phyloP scores from a whole-genome alignment of 192 early-diverging fungal genomes.

The Coemansia asiatica region DNA sequence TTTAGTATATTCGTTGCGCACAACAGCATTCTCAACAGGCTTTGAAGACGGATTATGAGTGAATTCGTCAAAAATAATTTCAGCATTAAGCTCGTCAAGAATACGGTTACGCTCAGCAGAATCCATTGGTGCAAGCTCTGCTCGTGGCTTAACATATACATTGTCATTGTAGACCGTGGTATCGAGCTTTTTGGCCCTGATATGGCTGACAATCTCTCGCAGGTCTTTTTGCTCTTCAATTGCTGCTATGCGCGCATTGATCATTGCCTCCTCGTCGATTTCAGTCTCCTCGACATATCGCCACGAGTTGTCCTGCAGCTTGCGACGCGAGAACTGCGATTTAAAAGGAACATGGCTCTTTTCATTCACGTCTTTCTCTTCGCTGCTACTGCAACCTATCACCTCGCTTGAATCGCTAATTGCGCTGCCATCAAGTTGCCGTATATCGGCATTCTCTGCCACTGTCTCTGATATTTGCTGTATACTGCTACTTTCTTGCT shows the following conservation, averaged over 20 bases:
- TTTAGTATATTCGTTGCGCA: neutral
- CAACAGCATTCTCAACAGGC: neutral
- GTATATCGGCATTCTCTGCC: neutral
- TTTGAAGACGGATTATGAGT: neutral
- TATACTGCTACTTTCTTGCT: neutral
- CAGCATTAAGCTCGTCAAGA: neutral
- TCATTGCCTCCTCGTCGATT: constrained; percentile 16
- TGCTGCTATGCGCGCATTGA: constrained; percentile 6
- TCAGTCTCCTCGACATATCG: constrained; percentile 15
- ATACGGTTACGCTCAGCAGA: neutral
- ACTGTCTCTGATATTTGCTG: neutral
- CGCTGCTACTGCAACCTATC: neutral
- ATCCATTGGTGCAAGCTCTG: neutral
- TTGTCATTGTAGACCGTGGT: neutral
- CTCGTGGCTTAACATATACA: neutral
- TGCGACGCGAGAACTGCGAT: constrained; percentile 16
- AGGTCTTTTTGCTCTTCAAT: constrained; percentile 24
- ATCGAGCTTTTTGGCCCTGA: constrained; percentile 17
- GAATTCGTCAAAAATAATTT: constrained; percentile 6
- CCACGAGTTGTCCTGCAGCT: constrained; percentile 33
- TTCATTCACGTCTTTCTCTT: neutral
- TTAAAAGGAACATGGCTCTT: neutral
- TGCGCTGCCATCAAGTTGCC: neutral
- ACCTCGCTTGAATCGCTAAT: neutral
- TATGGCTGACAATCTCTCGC: constrained; percentile 26